Percentiles rank a stretch among this genome's conserved stretches.
phyloP scores from a whole-genome alignment of 2,329 filamentous ascomycete species.

The Huntiella abstrusa region DNA sequence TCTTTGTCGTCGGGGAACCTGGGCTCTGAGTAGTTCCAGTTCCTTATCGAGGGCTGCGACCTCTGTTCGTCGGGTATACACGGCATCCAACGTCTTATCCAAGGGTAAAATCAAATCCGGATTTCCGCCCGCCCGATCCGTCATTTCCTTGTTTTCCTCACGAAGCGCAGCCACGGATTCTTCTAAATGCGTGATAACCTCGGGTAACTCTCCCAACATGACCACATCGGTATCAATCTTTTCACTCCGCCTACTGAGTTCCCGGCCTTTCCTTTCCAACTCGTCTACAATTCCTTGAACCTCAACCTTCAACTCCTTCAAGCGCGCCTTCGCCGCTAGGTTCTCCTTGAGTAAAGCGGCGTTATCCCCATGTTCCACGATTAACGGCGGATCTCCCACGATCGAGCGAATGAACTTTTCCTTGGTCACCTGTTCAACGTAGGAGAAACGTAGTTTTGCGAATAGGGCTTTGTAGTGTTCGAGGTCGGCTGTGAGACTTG shows the following conservation, averaged over 20 bases:
- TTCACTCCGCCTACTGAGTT: constrained; percentile 37
- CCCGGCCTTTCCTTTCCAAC: constrained; percentile 45
- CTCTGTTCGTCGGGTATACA: constrained; percentile 31
- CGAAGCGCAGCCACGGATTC: constrained; percentile 27
- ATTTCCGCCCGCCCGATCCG: constrained; percentile 11
- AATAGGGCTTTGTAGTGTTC: constrained; percentile 89
- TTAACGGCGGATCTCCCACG: constrained; percentile 71
- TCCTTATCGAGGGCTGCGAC: constrained; percentile 40
- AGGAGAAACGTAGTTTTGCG: constrained; percentile 88
- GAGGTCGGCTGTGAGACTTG: constrained; percentile 65
- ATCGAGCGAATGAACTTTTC: constrained; percentile 92
- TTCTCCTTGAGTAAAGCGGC: constrained; percentile 51
- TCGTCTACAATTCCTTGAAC: constrained; percentile 55
- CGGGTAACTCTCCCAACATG: constrained; percentile 31
- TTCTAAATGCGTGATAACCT: constrained; percentile 29
- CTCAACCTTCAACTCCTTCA: constrained; percentile 65
- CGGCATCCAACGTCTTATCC: constrained; percentile 33
- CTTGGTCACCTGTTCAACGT: constrained; percentile 96
- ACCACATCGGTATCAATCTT: constrained; percentile 28
- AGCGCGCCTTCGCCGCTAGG: constrained; percentile 49
- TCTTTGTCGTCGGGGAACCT: constrained; percentile 44
- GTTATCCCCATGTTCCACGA: constrained; percentile 71
- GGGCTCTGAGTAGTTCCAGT: constrained; percentile 41
- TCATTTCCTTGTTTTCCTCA: constrained; percentile 21
- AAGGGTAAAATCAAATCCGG: constrained; percentile 34